Evolutionary conservation across 192 early-diverging fungal species (phyloP), one percentile per base, ranked within the genome.

Genomic region (Glomus cerebriforme): DNA sequence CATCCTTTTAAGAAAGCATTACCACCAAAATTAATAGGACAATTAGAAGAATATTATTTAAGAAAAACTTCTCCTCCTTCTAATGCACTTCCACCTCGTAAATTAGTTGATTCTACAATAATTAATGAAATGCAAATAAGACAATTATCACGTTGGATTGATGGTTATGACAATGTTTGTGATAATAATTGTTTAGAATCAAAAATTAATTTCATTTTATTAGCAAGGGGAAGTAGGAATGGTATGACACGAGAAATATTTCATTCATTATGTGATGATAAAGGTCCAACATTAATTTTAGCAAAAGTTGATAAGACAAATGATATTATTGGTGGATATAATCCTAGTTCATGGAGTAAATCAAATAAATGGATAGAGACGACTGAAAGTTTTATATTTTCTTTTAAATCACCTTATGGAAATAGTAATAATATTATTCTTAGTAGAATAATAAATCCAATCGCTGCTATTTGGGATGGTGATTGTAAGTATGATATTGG

Each of bases 281-380:
- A 26, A 65, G 63, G 63, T 29, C 27, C 63, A 31, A 65, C 63
- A 9, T 2, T 65, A 31, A 5, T 32, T 15, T 10, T 65, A 26
- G 63, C 63, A 26, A 65, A 0, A 26, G 9, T 65, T 65, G 17
- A 65, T 31, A 4, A 65, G 15, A 65, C 63, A 26, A 26, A 65
- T 65, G 26, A 27, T 31, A 65, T 65, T 31, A 26, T 65, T 65
- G 63, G 63, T 27, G 63, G 63, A 1, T 65, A 65, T 65, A 65
- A 65, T 32, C 63, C 63, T 27, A 15, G 3, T 13, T 5, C 24
- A 15, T 65, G 63, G 63, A 26, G 4, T 27, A 3, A 26, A 29
- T 13, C 24, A 31, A 32, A 32, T 31, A 0, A 65, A 19, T 65
- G 31, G 24, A 13, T 31, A 27, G 24, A 3, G 3, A 65, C 63